A percentile compares a stretch with the other conserved stretches of the same genome.
Conservation (phyloP, 2,329 filamentous ascomycete species). For the Alternaria longipes region DNA sequence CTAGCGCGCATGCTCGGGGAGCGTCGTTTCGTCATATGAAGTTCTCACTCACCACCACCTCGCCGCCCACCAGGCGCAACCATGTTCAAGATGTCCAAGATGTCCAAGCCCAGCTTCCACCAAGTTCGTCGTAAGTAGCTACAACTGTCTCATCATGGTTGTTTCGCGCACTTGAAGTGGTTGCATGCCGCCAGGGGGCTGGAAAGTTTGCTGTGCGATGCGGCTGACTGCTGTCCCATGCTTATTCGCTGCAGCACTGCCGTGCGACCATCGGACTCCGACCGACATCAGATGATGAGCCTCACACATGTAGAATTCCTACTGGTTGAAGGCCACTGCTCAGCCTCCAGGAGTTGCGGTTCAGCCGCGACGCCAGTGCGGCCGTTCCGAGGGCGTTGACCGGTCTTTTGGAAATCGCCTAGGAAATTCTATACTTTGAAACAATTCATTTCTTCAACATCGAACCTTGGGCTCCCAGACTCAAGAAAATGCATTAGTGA, state of each 20-base stretch:
- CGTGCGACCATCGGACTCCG: background rate
- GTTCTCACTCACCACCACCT: background rate
- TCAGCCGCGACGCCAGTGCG: constrained; percentile 23
- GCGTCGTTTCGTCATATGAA: background rate
- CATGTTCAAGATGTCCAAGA: constrained; percentile 2
- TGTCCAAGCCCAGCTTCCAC: background rate
- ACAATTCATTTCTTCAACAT: background rate
- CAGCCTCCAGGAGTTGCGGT: constrained; percentile 20
- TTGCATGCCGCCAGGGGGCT: background rate
- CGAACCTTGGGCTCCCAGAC: no score
- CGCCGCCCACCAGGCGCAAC: background rate
- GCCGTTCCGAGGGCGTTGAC: background rate
- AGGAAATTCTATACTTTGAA: background rate
- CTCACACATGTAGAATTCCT: constrained; percentile 17
- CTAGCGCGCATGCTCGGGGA: background rate
- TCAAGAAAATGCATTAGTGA: background rate
- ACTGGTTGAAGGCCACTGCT: constrained; percentile 27
- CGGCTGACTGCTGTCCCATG: constrained; percentile 11
- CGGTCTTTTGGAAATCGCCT: constrained; percentile 6
- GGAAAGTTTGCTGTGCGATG: constrained; percentile 5
- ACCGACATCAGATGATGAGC: constrained; percentile 13
- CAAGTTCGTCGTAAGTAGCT: background rate
- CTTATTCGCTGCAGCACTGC: constrained; percentile 14
- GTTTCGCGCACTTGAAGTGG: background rate
- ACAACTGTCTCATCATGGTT: background rate